Percentiles rank a stretch among this genome's conserved stretches.
Evolutionary conservation across 305 asterid genomes (phyloP).

Genomic region (Petunia hybrid): DNA sequence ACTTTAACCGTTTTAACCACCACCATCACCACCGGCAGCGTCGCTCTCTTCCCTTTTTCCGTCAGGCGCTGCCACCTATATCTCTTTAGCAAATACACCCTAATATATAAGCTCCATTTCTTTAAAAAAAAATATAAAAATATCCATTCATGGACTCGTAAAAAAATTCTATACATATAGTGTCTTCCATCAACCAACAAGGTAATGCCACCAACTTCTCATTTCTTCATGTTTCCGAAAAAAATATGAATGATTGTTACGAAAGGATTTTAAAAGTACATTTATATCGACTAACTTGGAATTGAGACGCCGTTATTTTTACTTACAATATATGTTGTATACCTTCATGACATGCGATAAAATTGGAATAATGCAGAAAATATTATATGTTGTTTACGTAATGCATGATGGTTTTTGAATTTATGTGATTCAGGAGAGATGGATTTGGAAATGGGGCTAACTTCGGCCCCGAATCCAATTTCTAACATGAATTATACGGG

Average conservation of each 20-base stretch:
- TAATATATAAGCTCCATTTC: neutral
- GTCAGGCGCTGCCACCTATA: constrained; percentile 20
- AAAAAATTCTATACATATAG: neutral
- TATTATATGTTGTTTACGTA: neutral
- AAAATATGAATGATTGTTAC: neutral
- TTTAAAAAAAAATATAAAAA: neutral
- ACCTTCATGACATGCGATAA: too few relatives aligned
- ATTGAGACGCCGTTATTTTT: neutral
- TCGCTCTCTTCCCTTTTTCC: constrained; percentile 33
- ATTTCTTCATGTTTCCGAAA: neutral
- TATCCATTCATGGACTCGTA: neutral
- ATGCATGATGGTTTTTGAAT: constrained; percentile 21
- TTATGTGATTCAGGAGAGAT: constrained; percentile 51
- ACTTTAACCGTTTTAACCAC: constrained; percentile 23
- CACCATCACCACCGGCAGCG: constrained; percentile 27
- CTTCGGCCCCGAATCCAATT: constrained; percentile 25
- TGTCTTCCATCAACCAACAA: constrained; percentile 30
- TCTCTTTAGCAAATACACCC: constrained; percentile 1
- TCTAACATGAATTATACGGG: neutral
- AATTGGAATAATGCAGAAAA: neutral
- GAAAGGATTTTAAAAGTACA: constrained; percentile 20
- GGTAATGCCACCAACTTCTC: neutral
- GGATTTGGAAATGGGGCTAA: constrained; percentile 67
- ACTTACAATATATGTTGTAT: too few relatives aligned
- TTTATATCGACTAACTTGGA: neutral